Percentiles rank a stretch among this genome's conserved stretches.
Conservation (phyloP, 352 stramenopile genomes). For the Discostella stelligera region DNA sequence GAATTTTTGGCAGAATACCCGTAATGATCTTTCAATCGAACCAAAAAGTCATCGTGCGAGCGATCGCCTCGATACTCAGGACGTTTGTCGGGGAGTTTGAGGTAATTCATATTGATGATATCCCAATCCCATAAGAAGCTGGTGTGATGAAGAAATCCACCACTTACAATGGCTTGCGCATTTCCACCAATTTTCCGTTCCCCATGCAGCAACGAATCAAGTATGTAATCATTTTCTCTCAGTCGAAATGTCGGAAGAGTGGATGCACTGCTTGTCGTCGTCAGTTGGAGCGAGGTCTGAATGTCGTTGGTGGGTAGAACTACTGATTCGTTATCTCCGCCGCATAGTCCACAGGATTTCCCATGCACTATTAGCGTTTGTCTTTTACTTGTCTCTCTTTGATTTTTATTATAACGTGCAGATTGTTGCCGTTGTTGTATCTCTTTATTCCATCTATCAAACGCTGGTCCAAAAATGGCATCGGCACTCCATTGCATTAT, state of each 20-base stretch:
- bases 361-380: slow-evolving; percentile 60
- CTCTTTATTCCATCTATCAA: slow-evolving; percentile 58
- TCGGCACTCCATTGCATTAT: slow-evolving; percentile 89
- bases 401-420: not conserved
- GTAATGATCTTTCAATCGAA: slow-evolving; percentile 85
- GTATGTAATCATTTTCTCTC: slow-evolving; percentile 95
- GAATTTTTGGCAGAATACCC: slow-evolving; percentile 35
- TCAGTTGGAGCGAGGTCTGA: not conserved
- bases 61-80: slow-evolving; percentile 91
- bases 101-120: slow-evolving; percentile 91
- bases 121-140: slow-evolving; percentile 97
- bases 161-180: slow-evolving; percentile 91
- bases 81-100: slow-evolving; percentile 91
- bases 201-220: slow-evolving; percentile 59
- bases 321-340: slow-evolving; percentile 31
- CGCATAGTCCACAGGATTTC: slow-evolving; percentile 59
- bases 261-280: not conserved
- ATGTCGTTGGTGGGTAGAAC: slow-evolving; percentile 33
- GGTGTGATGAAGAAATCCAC: slow-evolving; percentile 95
- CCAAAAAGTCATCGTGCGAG: slow-evolving; percentile 91
- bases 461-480: slow-evolving; percentile 61
- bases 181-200: slow-evolving; percentile 94
- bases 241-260: slow-evolving; percentile 83
- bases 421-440: not conserved
- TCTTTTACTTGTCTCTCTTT: slow-evolving; percentile 1